Percentiles rank a stretch among this genome's conserved stretches.
phyloP scores from a whole-genome alignment of 768 basidiomycete genomes.

The Xerocomellus amylosporus region DNA sequence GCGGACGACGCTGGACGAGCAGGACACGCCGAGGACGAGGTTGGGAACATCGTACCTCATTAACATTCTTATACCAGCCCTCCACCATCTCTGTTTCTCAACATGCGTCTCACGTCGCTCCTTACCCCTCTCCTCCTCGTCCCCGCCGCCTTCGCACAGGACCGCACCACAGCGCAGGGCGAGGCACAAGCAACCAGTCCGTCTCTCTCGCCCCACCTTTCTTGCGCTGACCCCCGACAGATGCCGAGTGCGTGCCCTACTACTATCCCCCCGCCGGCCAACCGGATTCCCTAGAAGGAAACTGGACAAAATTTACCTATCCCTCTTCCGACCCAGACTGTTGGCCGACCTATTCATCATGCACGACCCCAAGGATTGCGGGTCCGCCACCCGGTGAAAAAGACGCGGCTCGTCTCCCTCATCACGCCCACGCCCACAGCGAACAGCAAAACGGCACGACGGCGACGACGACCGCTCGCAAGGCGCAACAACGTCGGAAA shows the following conservation, averaged over 20 bases:
- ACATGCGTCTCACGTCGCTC: slow-evolving; percentile 21
- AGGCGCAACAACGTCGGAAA: no score
- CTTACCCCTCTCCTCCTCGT: slow-evolving; percentile 13
- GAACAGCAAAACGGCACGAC: no score
- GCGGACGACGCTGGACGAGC: no score
- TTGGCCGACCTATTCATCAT: slow-evolving; percentile 41
- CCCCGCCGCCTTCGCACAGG: slow-evolving; percentile 16
- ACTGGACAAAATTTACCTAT: slow-evolving; percentile 37
- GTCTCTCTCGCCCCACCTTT: neutral
- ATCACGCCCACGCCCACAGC: no score
- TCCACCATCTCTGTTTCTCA: neutral
- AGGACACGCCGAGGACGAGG: no score
- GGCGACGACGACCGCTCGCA: no score
- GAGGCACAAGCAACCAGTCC: slow-evolving; percentile 39
- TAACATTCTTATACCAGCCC: no score
- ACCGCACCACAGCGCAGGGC: slow-evolving; percentile 34
- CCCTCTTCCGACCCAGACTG: slow-evolving; percentile 47
- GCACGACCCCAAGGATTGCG: slow-evolving; percentile 44
- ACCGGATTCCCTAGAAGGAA: slow-evolving; percentile 24
- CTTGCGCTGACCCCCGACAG: slow-evolving; percentile 18
- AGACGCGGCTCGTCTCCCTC: no score
- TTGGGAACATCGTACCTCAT: no score
- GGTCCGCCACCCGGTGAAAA: slow-evolving; percentile 44
- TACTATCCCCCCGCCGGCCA: slow-evolving; percentile 36
- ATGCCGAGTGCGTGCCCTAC: slow-evolving; percentile 46